Percentiles rank a stretch among this genome's conserved stretches.
Conservation (phyloP, 108 stramenopile species). For the Nannochloropsis gaditana region DNA sequence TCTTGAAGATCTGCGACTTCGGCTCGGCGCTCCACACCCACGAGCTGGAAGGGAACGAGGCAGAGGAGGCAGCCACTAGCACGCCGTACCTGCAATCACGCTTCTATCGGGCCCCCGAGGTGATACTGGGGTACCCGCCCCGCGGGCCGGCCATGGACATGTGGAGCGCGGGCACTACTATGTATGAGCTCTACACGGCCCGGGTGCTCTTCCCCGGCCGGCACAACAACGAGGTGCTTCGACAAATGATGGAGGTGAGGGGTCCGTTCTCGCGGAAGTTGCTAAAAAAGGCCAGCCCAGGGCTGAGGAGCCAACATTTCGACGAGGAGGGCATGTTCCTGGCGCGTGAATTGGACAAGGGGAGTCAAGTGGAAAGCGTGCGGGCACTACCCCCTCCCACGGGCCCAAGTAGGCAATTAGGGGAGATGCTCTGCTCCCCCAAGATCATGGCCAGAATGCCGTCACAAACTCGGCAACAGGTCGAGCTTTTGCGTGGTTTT, state of each 20-base stretch:
- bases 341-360: not conserved
- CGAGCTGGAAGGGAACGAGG: not conserved
- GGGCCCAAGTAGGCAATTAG: not conserved
- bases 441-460: constrained; percentile 5
- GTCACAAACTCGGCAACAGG: not conserved
- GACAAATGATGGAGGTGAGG: constrained; percentile 36
- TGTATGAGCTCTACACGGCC: constrained; percentile 37
- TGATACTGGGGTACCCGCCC: constrained; percentile 22
- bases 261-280: constrained; percentile 18
- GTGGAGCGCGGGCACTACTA: constrained; percentile 22
- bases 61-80: not conserved
- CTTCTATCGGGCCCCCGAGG: constrained; percentile 40
- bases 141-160: constrained; percentile 27
- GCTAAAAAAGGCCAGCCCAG: not conserved
- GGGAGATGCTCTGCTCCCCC: not conserved
- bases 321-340: not conserved
- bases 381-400: not conserved
- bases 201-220: constrained; percentile 30
- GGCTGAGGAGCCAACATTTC: not conserved
- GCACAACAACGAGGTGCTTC: constrained; percentile 34
- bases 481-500: not conserved
- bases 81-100: constrained; percentile 31
- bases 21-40: constrained; percentile 38
- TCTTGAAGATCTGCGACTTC: constrained; percentile 78
- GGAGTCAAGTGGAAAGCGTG: not conserved